phyloP scores from a whole-genome alignment of 495 filamentous ascomycete species.

The Neurospora tetrasperma region DNA sequence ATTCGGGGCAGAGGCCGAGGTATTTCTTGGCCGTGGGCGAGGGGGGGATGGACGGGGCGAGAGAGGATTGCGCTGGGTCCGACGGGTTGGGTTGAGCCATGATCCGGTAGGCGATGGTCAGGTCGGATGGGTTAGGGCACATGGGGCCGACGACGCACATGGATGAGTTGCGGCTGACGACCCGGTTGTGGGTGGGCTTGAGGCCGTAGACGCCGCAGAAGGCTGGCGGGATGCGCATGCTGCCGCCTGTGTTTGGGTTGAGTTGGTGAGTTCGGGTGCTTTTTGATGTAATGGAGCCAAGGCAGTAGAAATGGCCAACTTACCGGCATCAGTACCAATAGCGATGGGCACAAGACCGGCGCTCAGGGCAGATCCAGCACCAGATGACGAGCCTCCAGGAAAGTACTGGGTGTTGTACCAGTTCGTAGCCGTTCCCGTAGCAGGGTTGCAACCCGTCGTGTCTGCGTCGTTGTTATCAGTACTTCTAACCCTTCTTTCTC shows the following conservation, averaged over 20 bases:
- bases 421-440: slow-evolving; percentile 71
- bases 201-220: slow-evolving; percentile 86
- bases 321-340: slow-evolving; percentile 69
- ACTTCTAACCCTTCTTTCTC: neutral
- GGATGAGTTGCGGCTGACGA: slow-evolving; percentile 45
- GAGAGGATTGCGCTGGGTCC: slow-evolving; percentile 27
- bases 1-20: slow-evolving; percentile 65
- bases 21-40: slow-evolving; percentile 30
- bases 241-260: slow-evolving; percentile 42
- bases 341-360: slow-evolving; percentile 73
- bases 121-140: slow-evolving; percentile 64
- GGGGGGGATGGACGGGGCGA: slow-evolving; percentile 35
- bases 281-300: neutral
- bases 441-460: slow-evolving; percentile 47
- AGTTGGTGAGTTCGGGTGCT: neutral
- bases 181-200: slow-evolving; percentile 72
- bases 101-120: slow-evolving; percentile 71
- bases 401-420: slow-evolving; percentile 75
- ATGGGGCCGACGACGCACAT: slow-evolving; percentile 68
- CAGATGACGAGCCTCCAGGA: slow-evolving; percentile 81
- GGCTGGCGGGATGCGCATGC: slow-evolving; percentile 67
- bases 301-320: neutral
- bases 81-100: slow-evolving; percentile 59
- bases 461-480: slow-evolving; percentile 13
- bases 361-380: slow-evolving; percentile 66